Conservation (phyloP, 179 eudicot genomes). For the Silene noctiflora region DNA sequence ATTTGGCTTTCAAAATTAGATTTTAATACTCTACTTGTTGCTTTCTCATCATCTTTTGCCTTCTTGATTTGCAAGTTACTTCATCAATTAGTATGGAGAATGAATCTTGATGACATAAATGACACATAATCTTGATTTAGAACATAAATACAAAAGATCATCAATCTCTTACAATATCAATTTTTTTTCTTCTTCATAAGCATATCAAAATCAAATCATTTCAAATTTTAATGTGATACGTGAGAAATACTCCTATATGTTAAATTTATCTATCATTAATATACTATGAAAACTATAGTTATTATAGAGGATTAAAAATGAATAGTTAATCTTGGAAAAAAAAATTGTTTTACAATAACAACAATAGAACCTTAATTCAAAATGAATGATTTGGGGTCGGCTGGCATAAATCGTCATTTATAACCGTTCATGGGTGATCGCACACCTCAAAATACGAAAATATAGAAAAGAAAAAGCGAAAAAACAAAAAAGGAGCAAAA, state of each 20-base stretch:
- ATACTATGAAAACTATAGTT: not conserved
- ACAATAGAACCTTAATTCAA: no score
- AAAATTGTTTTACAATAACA: no score
- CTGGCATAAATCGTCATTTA: no score
- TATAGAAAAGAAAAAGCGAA: no score
- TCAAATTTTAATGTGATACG: not conserved
- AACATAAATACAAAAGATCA: not conserved
- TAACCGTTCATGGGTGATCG: no score
- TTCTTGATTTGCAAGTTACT: not conserved
- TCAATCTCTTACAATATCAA: not conserved
- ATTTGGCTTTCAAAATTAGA: no score
- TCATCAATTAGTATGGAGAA: not conserved
- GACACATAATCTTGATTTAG: not conserved
- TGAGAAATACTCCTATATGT: not conserved
- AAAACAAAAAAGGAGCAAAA: no score
- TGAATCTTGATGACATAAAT: not conserved
- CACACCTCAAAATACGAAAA: no score
- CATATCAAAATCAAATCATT: not conserved
- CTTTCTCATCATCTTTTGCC: not conserved
- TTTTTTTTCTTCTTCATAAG: not conserved
- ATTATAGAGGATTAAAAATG: no score
- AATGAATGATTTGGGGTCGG: no score
- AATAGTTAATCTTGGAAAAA: no score
- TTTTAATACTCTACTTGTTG: no score
- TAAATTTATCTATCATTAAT: not conserved